phyloP scores from a whole-genome alignment of 495 filamentous ascomycete species.

The Xylaria sp. region DNA sequence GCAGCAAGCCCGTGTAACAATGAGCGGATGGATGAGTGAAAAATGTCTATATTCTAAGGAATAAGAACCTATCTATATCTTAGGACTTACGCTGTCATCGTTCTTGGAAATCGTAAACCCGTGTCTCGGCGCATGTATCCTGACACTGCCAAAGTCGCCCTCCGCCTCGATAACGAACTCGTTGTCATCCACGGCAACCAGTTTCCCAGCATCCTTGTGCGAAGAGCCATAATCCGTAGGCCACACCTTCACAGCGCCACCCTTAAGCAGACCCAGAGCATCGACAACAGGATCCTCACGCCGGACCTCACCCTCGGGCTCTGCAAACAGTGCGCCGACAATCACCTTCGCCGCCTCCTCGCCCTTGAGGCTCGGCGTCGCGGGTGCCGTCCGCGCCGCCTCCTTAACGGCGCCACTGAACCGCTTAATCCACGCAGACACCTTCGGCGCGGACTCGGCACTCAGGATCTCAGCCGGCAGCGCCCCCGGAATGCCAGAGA shows the following conservation, averaged over 20 bases:
- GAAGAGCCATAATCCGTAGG: conserved; percentile 63
- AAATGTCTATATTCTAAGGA: not conserved
- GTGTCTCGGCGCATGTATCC: conserved; percentile 62
- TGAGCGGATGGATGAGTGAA: not conserved
- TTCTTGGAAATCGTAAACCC: conserved; percentile 57
- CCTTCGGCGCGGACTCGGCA: conserved; percentile 45
- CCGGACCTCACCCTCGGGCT: conserved; percentile 50
- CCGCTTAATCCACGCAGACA: conserved; percentile 63
- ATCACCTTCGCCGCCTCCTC: conserved; percentile 55
- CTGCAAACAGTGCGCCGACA: conserved; percentile 39
- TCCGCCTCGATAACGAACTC: conserved; percentile 61
- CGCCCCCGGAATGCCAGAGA: conserved; percentile 44
- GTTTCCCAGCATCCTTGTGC: conserved; percentile 59
- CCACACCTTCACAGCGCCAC: conserved; percentile 58
- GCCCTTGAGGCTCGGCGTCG: conserved; percentile 50
- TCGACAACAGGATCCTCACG: conserved; percentile 41
- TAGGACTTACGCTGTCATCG: conserved; percentile 18
- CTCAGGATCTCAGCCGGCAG: conserved; percentile 52
- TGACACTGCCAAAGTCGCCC: conserved; percentile 47
- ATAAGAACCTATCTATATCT: conserved; percentile 10
- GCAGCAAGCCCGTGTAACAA: not conserved
- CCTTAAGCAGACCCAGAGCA: conserved; percentile 50
- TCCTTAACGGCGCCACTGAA: conserved; percentile 48
- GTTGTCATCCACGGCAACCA: conserved; percentile 54
- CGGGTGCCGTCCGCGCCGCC: conserved; percentile 28